Base-by-base conservation (phyloP, 495 filamentous ascomycete genomes). In the Neurospora sp. region DNA sequence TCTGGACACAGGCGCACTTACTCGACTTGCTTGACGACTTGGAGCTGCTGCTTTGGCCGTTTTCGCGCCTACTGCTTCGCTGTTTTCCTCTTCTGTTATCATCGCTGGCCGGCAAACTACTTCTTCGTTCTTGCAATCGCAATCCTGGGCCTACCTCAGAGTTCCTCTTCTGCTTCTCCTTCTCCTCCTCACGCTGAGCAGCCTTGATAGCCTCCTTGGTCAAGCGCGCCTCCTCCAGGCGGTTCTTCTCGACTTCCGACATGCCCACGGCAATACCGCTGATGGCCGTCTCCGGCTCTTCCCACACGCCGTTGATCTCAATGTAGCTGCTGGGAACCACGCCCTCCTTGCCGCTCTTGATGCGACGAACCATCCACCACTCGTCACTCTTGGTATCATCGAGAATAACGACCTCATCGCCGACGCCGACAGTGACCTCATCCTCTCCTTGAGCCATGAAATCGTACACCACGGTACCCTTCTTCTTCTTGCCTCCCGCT, bases 301-400 rank as follows among this genome's bases (percentile, higher is more conserved):
- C 74, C 27, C 90, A 81, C 3, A 87, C 87, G 48, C 91, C 92
- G 12, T 87, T 92, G 39, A 96, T 84, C 80, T 99, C 96, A 69
- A 98, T 90, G 80, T 98, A 99, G 81, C 92, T 96, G 83, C 93
- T 94, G 5, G 96, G 96, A n/a, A 99, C 94, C 12, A 98, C 96
- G n/a, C 96, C 96, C 79, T 97, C 93, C 78, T 92, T 93, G 68
- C 93, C 92, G 80, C 94, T 98, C 84, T 94, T 94, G 69, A 97
- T 74, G 40, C 94, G 89, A 68, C 92, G 89, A 12, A 99, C 94
- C 86, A 94, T 92, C 95, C 96, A 98, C 96, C 96, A 99, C 79
- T 99, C 96, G 66, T 97, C 94, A 70, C 94, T 97, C 81, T 92
- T 93, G 72, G 85, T 88, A 79, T 97, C 94, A 78, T 99, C 95